Evolutionary conservation across 2,329 filamentous ascomycete species (phyloP).

Genomic region (Aspergillus proliferans): DNA sequence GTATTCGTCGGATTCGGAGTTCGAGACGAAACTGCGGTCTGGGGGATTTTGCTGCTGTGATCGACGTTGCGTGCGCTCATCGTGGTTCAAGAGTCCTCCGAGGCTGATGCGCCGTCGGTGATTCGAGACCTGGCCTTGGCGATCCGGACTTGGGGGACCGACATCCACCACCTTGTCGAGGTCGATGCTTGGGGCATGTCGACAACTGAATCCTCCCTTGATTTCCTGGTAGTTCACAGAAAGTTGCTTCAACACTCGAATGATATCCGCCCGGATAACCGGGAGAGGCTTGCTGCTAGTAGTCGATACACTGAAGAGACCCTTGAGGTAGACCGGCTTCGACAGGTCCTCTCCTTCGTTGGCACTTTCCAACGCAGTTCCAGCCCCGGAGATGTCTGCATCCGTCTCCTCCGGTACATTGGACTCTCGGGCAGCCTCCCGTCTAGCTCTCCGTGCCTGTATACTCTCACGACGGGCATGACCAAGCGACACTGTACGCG

Average conservation of each 20-base stretch:
- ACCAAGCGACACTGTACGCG: slow-evolving; percentile 78
- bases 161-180: slow-evolving; percentile 64
- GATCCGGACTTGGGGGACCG: slow-evolving; percentile 52
- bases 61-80: slow-evolving; percentile 58
- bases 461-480: slow-evolving; percentile 89
- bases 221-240: slow-evolving; percentile 91
- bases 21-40: slow-evolving; percentile 70
- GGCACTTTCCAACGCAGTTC: slow-evolving; percentile 45
- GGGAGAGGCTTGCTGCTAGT: slow-evolving; percentile 86
- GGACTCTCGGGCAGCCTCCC: slow-evolving; percentile 65
- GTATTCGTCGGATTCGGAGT: slow-evolving; percentile 82
- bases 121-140: slow-evolving; percentile 43
- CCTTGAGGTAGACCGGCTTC: slow-evolving; percentile 93
- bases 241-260: slow-evolving; percentile 78
- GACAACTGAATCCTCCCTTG: slow-evolving; percentile 85
- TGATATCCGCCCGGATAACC: slow-evolving; percentile 82
- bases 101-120: slow-evolving; percentile 81
- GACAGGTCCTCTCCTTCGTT: slow-evolving; percentile 63
- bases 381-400: slow-evolving; percentile 60
- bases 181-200: slow-evolving; percentile 83
- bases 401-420: slow-evolving; percentile 91
- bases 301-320: slow-evolving; percentile 92
- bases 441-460: slow-evolving; percentile 69
- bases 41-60: slow-evolving; percentile 41
- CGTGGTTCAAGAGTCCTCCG: slow-evolving; percentile 60